phyloP scores from a whole-genome alignment of 108 stramenopile species.

The Stephanodiscus minutulus region DNA sequence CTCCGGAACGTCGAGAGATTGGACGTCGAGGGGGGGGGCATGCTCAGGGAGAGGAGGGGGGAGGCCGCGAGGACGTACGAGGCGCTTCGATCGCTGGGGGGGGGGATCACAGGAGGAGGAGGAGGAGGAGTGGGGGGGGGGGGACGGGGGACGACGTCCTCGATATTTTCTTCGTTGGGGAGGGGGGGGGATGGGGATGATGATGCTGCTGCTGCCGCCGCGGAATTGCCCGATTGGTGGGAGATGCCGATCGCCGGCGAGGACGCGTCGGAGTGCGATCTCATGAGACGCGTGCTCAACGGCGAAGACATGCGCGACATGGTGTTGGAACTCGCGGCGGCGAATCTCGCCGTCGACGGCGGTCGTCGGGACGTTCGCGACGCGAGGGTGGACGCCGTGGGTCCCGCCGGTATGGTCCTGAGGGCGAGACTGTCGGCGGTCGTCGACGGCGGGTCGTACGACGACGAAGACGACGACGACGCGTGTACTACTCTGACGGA shows the following conservation, averaged over 20 bases:
- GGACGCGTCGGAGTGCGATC: slow-evolving; percentile 12
- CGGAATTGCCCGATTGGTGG: slow-evolving; percentile 26
- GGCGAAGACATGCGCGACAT: slow-evolving; percentile 12
- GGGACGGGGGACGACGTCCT: too few relatives aligned
- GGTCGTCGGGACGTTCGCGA: neutral
- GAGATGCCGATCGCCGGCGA: slow-evolving; percentile 4
- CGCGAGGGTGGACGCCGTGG: slow-evolving; percentile 14
- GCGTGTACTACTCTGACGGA: neutral
- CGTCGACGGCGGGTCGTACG: neutral
- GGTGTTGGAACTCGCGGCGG: slow-evolving; percentile 8
- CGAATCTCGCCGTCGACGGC: neutral
- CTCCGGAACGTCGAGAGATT: neutral
- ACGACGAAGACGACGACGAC: neutral
- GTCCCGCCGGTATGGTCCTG: slow-evolving; percentile 24
- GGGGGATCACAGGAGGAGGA: too few relatives aligned
- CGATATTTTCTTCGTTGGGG: slow-evolving; percentile 1
- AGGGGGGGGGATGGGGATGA: neutral
- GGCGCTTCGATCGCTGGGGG: slow-evolving; percentile 8
- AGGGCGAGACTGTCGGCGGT: slow-evolving; percentile 2
- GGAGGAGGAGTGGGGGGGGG: neutral
- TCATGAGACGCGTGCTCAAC: slow-evolving; percentile 21
- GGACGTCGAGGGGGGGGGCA: neutral
- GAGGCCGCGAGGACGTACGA: neutral
- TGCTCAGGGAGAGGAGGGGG: neutral
- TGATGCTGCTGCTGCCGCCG: neutral